A percentile compares a stretch with the other conserved stretches of the same genome.
Conservation (phyloP, 2,329 filamentous ascomycete species). For the Colletotrichum tanaceti region DNA sequence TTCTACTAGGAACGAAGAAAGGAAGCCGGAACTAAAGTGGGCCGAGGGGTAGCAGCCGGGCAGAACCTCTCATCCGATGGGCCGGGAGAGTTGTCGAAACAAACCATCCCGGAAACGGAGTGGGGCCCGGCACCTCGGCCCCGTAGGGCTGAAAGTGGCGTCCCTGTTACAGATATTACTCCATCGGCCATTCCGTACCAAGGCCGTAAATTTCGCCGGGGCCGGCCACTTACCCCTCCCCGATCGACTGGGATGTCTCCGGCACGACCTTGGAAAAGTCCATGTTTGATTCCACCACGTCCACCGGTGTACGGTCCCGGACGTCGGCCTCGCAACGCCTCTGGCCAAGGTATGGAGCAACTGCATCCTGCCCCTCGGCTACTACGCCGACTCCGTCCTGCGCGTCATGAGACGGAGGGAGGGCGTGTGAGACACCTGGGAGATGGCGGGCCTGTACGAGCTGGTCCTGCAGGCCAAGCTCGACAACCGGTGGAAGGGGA, state of each 20-base stretch:
- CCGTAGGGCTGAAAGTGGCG: slow-evolving; percentile 23
- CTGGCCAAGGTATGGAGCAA: slow-evolving; percentile 34
- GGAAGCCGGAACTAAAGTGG: too few species aligned
- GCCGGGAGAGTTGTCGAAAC: background rate
- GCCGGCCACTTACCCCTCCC: slow-evolving; percentile 1
- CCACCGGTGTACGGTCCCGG: slow-evolving; percentile 28
- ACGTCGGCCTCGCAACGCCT: slow-evolving; percentile 23
- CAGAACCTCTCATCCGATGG: background rate
- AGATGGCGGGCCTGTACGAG: slow-evolving; percentile 36
- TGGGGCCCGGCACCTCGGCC: background rate
- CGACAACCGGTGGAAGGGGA: slow-evolving; percentile 28
- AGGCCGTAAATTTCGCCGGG: background rate
- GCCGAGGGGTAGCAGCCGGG: background rate
- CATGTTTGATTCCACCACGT: slow-evolving; percentile 39
- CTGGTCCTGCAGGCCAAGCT: slow-evolving; percentile 15
- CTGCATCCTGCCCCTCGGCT: slow-evolving; percentile 29
- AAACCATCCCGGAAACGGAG: background rate
- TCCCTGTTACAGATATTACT: too few species aligned
- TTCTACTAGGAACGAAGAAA: too few species aligned
- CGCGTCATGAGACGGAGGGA: slow-evolving; percentile 37
- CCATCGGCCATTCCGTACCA: slow-evolving; percentile 8
- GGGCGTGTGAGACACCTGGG: slow-evolving; percentile 39
- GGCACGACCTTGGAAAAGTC: slow-evolving; percentile 19
- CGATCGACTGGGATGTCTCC: slow-evolving; percentile 23
- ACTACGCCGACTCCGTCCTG: slow-evolving; percentile 35